A percentile compares a stretch with the other conserved stretches of the same genome.
Evolutionary conservation across 164 flowering plant genomes (phyloP).

Genomic region (Vitis rotundifolia): DNA sequence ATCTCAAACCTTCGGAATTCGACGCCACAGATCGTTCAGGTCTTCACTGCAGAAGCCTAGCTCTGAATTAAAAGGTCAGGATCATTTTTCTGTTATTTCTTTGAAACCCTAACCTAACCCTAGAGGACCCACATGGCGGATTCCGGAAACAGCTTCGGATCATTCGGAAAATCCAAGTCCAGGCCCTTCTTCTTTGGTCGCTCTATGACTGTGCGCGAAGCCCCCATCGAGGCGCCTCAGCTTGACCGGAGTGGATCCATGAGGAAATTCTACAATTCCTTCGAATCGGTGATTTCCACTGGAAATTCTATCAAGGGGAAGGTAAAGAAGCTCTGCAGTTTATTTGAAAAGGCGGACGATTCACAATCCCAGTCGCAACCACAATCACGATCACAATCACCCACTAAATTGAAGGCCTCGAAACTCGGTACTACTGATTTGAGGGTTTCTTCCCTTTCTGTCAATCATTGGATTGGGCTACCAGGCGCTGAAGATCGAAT

Average conservation of each 20-base stretch:
- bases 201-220: conserved; percentile 18
- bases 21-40: too few species aligned
- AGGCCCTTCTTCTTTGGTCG: conserved; percentile 16
- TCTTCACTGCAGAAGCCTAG: too few species aligned
- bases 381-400: background rate
- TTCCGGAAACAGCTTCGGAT: too few species aligned
- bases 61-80: background rate
- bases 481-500: conserved; percentile 35
- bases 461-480: conserved; percentile 9
- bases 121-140: conserved; percentile 2
- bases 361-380: background rate
- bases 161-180: conserved; percentile 1
- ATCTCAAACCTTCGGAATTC: too few species aligned
- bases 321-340: conserved; percentile 22
- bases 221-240: conserved; percentile 8
- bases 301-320: conserved; percentile 33
- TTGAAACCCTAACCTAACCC: background rate
- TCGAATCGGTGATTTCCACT: conserved; percentile 14
- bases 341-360: conserved; percentile 21
- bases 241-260: conserved; percentile 23
- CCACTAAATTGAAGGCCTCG: background rate
- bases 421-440: background rate
- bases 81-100: background rate
- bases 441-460: background rate
- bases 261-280: conserved; percentile 21